phyloP scores from a whole-genome alignment of 139 green algal genomes.

The Edaphochlamys debaryana region DNA sequence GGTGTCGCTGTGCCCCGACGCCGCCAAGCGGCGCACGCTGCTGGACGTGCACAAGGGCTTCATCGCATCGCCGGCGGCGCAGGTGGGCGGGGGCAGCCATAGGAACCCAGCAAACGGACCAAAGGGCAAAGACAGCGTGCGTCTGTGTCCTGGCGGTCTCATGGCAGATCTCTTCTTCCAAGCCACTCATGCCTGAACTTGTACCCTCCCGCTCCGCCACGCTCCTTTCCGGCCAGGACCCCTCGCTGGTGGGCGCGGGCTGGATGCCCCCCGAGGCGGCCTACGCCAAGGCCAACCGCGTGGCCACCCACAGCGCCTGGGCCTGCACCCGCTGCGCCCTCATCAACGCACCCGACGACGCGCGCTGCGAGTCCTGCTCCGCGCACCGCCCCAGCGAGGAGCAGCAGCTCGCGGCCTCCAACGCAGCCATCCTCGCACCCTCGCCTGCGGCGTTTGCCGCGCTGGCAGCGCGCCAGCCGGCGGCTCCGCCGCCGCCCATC shows the following conservation, averaged over 20 bases:
- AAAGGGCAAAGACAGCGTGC: too few species aligned
- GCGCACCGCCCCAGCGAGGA: not conserved
- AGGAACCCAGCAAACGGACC: too few species aligned
- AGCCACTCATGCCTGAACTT: too few species aligned
- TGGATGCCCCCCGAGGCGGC: conserved; percentile 82
- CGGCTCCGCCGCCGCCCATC: too few species aligned
- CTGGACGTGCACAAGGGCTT: conserved; percentile 63
- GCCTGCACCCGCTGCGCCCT: conserved; percentile 40
- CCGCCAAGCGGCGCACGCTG: conserved; percentile 60
- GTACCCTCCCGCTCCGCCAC: too few species aligned
- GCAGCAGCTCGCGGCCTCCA: conserved; percentile 1
- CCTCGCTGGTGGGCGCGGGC: conserved; percentile 37
- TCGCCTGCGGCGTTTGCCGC: not conserved
- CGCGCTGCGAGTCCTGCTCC: conserved; percentile 36
- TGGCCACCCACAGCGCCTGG: conserved; percentile 42
- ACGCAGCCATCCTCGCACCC: not conserved
- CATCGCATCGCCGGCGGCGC: conserved; percentile 45
- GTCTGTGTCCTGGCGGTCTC: too few species aligned
- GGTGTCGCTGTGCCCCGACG: conserved; percentile 72
- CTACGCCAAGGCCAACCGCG: conserved; percentile 57
- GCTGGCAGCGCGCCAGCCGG: too few species aligned
- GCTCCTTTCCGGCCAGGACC: too few species aligned
- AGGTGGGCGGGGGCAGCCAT: not conserved
- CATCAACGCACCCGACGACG: conserved; percentile 43
- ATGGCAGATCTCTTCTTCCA: too few species aligned